Evolutionary conservation across 495 filamentous ascomycete genomes (phyloP).

Genomic region (Aspergillus bridgeri): DNA sequence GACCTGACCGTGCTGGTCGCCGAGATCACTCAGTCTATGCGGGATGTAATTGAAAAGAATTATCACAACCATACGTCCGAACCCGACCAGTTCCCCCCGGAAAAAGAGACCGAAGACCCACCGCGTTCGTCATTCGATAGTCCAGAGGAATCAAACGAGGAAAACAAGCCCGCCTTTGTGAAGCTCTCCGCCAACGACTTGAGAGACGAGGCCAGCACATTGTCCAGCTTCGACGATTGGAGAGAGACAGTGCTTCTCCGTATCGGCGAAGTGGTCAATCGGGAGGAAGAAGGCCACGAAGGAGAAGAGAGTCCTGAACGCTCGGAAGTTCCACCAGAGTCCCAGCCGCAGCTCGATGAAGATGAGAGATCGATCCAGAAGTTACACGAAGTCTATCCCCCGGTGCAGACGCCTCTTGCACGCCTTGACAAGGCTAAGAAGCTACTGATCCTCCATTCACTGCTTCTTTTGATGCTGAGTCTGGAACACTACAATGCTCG

Average conservation of each 20-base stretch:
- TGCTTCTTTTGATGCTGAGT: slow-evolving; percentile 72
- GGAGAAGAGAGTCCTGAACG: slow-evolving; percentile 12
- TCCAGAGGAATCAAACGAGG: slow-evolving; percentile 11
- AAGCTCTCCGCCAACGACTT: slow-evolving; percentile 25
- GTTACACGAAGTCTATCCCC: slow-evolving; percentile 42
- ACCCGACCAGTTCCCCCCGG: not conserved
- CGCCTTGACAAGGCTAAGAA: slow-evolving; percentile 38
- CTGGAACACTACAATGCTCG: slow-evolving; percentile 77
- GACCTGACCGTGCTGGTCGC: slow-evolving; percentile 49
- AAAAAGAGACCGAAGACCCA: slow-evolving; percentile 5
- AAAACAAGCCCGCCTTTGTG: slow-evolving; percentile 4
- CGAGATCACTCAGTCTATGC: slow-evolving; percentile 43
- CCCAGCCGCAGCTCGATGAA: slow-evolving; percentile 20
- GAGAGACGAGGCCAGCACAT: slow-evolving; percentile 34
- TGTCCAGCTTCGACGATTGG: slow-evolving; percentile 65
- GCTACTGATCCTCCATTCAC: slow-evolving; percentile 52
- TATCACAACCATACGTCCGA: slow-evolving; percentile 29
- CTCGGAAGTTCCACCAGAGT: slow-evolving; percentile 17
- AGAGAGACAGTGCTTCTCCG: slow-evolving; percentile 56
- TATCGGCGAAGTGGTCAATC: slow-evolving; percentile 64
- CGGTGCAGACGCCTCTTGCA: slow-evolving; percentile 42
- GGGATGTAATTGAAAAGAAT: slow-evolving; percentile 35
- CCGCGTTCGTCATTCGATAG: slow-evolving; percentile 1
- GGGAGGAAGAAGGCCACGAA: slow-evolving; percentile 40
- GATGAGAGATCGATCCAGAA: slow-evolving; percentile 26